Base-by-base conservation (phyloP, 257 asterid species). In the Oldenlandia corymbosa region DNA sequence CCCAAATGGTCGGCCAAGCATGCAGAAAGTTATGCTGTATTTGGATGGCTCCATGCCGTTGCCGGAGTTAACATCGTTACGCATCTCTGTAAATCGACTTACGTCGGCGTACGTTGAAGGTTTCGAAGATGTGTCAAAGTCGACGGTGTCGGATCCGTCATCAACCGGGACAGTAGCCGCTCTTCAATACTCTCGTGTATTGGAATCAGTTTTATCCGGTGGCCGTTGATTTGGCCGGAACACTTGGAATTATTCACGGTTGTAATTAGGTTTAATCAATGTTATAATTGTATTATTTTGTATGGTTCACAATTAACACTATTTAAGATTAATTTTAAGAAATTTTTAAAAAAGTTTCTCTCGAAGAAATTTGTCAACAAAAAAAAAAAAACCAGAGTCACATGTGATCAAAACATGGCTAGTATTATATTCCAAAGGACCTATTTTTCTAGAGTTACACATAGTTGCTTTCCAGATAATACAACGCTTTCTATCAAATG, bases 1-100 rank as follows among this genome's bases (percentile, higher is more conserved):
- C 47, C 79, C 88, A 2, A 64, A 58, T 2, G 62, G 36, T 46
- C 72, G 94, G 70, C 95, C 91, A 3, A 66, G 73, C 2, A 84
- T 80, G 86, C 71, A 80, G 27, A 79, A 83, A 24, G 77, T 78
- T 3, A 27, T 79, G 58, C 11, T 76, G 62, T 81, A 72, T 60
- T 73, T 86, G 71, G 84, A 80, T 27, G 81, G 84, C 5, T 73
- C 74, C 0, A 49, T 76, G 72, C 75, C 73, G 1, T 20, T 79
- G 60, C 95, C 95, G 5, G 81, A 83, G 30, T 63, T 81, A 27
- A 42, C 71, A 7, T 46, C 81, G 30, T 37, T 71, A 11, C 78
- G 79, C 1, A 54, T 67, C 42, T 60, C 76, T 7, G 67, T 65
- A 4, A 37, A 34, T 34, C 77, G 77, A 0, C 23, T 70, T 9